phyloP scores from a whole-genome alignment of 1,139 yeast genomes.

The Saccharomyces uvarum region DNA sequence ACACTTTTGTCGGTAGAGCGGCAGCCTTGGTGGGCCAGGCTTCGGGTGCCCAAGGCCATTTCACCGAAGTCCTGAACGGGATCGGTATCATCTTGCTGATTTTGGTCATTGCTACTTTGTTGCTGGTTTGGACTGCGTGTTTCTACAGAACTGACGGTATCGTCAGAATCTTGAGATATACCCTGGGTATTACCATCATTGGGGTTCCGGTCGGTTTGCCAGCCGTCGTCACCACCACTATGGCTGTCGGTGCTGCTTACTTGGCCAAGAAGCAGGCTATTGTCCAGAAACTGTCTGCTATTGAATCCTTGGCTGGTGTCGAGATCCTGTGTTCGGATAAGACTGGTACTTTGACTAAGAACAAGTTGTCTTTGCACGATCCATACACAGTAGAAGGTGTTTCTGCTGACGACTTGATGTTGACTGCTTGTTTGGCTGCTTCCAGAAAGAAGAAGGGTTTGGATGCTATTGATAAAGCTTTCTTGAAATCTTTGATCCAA shows the following conservation, averaged over 20 bases:
- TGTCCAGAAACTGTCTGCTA: slow-evolving; percentile 96
- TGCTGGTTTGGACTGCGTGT: slow-evolving; percentile 88
- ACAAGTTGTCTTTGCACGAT: slow-evolving; percentile 92
- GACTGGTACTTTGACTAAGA: slow-evolving; percentile 98
- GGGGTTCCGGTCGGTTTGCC: slow-evolving; percentile 99
- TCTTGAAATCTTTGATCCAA: slow-evolving; percentile 77
- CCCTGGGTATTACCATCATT: slow-evolving; percentile 92
- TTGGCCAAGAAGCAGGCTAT: slow-evolving; percentile 97
- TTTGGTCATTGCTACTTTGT: slow-evolving; percentile 78
- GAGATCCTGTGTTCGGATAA: slow-evolving; percentile 98
- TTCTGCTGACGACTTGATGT: slow-evolving; percentile 92
- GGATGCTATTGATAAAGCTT: slow-evolving; percentile 96
- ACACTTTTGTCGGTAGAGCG: slow-evolving; percentile 90
- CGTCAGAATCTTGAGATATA: slow-evolving; percentile 87
- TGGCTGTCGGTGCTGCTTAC: slow-evolving; percentile 99
- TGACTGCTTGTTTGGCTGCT: slow-evolving; percentile 97
- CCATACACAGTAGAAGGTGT: slow-evolving; percentile 99
- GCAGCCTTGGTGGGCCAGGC: slow-evolving; percentile 96
- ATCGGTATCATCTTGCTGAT: slow-evolving; percentile 90
- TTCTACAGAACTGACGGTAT: slow-evolving; percentile 90
- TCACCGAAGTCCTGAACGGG: slow-evolving; percentile 96
- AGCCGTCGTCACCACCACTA: slow-evolving; percentile 98
- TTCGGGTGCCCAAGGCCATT: slow-evolving; percentile 88
- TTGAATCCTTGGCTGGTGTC: slow-evolving; percentile 98
- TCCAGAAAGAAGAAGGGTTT: slow-evolving; percentile 98